phyloP scores from a whole-genome alignment of 129 eudicot genomes.

The Daucus carota region DNA sequence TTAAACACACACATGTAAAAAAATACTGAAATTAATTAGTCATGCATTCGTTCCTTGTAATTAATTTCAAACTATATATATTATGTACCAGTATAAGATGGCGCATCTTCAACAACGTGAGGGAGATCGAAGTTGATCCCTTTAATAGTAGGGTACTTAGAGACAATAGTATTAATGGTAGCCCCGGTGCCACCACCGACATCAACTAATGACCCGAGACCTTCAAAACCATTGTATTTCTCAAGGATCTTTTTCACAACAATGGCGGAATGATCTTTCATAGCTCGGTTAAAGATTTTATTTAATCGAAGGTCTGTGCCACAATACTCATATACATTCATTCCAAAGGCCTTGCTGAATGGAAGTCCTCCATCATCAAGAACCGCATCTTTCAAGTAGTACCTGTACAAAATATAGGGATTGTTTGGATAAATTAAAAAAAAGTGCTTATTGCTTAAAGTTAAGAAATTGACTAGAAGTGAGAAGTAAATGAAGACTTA shows the following conservation, averaged over 20 bases:
- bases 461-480: too few species aligned
- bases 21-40: too few species aligned
- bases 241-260: conserved; percentile 59
- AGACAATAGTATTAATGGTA: conserved; percentile 48
- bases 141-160: conserved; percentile 57
- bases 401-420: conserved; percentile 34
- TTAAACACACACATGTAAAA: neutral
- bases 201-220: conserved; percentile 47
- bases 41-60: too few species aligned
- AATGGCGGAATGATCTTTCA: conserved; percentile 58
- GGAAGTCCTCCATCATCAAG: conserved; percentile 80
- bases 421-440: too few species aligned
- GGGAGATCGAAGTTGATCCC: conserved; percentile 78
- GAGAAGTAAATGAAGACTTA: too few species aligned
- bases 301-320: conserved; percentile 59
- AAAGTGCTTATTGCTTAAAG: too few species aligned
- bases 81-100: conserved; percentile 15
- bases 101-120: conserved; percentile 63
- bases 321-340: conserved; percentile 55
- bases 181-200: conserved; percentile 94
- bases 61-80: too few species aligned
- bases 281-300: conserved; percentile 59
- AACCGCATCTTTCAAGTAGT: conserved; percentile 71
- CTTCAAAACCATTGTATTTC: conserved; percentile 46
- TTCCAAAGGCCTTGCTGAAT: conserved; percentile 68